Evolutionary conservation across 768 basidiomycete genomes (phyloP), one percentile per base, ranked within the genome.

Genomic region (Cantharellus cinnabarinus): DNA sequence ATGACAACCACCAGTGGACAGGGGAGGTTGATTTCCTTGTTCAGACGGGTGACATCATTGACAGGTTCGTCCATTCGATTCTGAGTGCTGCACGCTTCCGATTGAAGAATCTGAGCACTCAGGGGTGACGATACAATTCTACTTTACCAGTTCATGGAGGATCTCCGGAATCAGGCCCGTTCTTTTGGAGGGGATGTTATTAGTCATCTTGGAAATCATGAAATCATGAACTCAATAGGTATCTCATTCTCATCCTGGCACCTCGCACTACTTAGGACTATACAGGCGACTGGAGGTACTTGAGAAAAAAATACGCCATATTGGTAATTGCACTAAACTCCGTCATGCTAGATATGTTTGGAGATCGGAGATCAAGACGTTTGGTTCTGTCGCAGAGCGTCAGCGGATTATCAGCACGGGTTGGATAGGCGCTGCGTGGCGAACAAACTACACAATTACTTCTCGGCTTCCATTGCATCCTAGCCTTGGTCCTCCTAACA

Each of bases 41-140:
- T 15, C 94, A 98, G 73, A 95, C 91, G 0, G 93, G 91, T 2
- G 91, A 97, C 70, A 91, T 95, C 40, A 86, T 97, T 58, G 91
- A 95, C 70, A 73, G 91, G 89, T 85, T 61, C 50, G 75, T 66
- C 3, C 10, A 57, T 61, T 60, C 15, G 4, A 61, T 41, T 61
- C 64, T 42, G 64, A 34, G 20, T 35, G 41, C 38, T 58, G 3
- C 39, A 0, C 41, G 14, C 42, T 20, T 35, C 29, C 44, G 14
- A 2, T 35, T n/a, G 34, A 42, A 29, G 14, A 15, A 29, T n/a
- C 62, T 63, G 56, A 64, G 63, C 38, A 40, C 52, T 10, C 60
- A 88, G 90, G 64, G 91, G 91, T 0, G 84, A 85, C 53, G 91
- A 95, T 70, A 94, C 91, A 0, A 88, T 94, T 58, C 75, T 77